Evolutionary conservation across 495 filamentous ascomycete species (phyloP).

Genomic region (Delitschia confertaspora): DNA sequence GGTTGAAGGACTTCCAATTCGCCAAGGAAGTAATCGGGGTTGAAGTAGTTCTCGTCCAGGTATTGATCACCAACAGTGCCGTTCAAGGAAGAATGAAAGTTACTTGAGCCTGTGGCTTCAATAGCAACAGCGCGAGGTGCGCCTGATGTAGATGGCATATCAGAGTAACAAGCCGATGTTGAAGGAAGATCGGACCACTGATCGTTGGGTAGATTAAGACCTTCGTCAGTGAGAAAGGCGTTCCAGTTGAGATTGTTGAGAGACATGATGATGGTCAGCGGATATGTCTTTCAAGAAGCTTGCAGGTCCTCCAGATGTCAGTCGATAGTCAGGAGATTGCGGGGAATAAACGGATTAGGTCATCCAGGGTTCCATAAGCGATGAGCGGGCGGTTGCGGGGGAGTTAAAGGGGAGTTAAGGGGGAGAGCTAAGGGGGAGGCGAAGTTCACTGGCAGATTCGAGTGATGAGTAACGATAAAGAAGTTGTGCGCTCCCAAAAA

Average conservation of each 20-base stretch:
- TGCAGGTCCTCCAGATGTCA: too few species aligned
- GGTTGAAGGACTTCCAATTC: conserved; percentile 26
- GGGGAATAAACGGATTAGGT: not conserved
- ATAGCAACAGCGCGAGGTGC: conserved; percentile 10
- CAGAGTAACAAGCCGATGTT: conserved; percentile 8
- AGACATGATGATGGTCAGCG: conserved; percentile 20
- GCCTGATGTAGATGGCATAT: conserved; percentile 17
- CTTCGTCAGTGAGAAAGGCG: conserved; percentile 22
- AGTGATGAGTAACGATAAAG: too few species aligned
- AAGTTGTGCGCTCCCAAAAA: too few species aligned
- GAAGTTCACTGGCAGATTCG: too few species aligned
- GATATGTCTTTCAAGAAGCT: conserved; percentile 2
- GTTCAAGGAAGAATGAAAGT: conserved; percentile 12
- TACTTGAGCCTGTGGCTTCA: conserved; percentile 4
- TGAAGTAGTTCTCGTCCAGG: conserved; percentile 23
- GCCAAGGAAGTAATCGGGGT: conserved; percentile 25
- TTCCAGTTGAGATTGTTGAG: conserved; percentile 29
- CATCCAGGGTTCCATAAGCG: not conserved
- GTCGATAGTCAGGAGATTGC: conserved; percentile 24
- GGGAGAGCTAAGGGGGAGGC: not conserved
- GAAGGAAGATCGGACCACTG: conserved; percentile 22
- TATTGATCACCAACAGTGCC: conserved; percentile 8
- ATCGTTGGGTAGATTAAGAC: conserved; percentile 24
- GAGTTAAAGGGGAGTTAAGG: not conserved
- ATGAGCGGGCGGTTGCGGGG: conserved; percentile 6